Percentiles rank a stretch among this genome's conserved stretches.
phyloP scores from a whole-genome alignment of 2,329 filamentous ascomycete species.

The Lachnum nothofagi region DNA sequence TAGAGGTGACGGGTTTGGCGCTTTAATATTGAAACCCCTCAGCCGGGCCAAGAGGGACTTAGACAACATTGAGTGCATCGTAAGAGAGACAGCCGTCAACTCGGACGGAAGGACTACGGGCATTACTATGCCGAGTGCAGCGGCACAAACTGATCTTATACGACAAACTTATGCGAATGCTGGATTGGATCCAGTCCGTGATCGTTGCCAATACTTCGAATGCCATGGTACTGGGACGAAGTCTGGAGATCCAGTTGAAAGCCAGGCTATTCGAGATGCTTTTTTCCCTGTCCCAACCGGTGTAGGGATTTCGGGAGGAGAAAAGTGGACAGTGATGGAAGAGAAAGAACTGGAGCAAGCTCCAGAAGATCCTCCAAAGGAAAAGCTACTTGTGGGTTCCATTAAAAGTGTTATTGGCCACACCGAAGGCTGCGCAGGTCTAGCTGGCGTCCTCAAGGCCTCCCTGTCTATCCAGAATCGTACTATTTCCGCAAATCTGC shows the following conservation, averaged over 20 bases:
- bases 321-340: background rate
- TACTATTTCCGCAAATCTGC: conserved; percentile 10
- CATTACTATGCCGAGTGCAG: conserved; percentile 49
- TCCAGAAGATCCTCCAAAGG: background rate
- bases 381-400: conserved; percentile 16
- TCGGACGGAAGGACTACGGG: conserved; percentile 45
- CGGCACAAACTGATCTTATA: conserved; percentile 35
- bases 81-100: conserved; percentile 43
- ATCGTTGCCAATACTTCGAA: conserved; percentile 17
- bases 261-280: conserved; percentile 2
- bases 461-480: conserved; percentile 25
- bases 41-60: conserved; percentile 47
- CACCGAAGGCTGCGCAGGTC: conserved; percentile 22
- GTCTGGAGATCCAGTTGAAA: conserved; percentile 22
- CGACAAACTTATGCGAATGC: conserved; percentile 40
- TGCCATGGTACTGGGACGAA: conserved; percentile 23
- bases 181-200: conserved; percentile 34
- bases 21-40: conserved; percentile 55
- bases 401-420: conserved; percentile 31
- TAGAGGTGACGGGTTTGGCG: conserved; percentile 49
- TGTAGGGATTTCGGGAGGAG: background rate
- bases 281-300: background rate
- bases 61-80: conserved; percentile 52
- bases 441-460: conserved; percentile 25
- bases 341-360: background rate